Conservation (phyloP, 1,139 yeast genomes). For the Hyphopichia fennica region DNA sequence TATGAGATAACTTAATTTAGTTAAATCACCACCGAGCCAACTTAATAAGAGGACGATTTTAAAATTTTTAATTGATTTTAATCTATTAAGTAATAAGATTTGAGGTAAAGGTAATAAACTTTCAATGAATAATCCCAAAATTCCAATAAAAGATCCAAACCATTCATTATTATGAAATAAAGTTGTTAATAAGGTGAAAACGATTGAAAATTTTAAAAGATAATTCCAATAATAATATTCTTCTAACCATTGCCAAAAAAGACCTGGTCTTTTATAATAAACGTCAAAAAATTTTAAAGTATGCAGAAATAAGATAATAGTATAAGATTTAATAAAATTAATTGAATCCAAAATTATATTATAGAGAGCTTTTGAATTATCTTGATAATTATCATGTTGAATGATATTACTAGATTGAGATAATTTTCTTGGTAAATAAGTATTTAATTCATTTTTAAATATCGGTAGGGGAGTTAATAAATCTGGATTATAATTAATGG, state of each 20-base stretch:
- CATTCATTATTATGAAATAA: slow-evolving; percentile 36
- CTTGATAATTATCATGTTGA: slow-evolving; percentile 13
- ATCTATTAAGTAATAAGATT: slow-evolving; percentile 66
- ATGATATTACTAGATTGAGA: slow-evolving; percentile 11
- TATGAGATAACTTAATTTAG: slow-evolving; percentile 70
- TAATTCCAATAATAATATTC: slow-evolving; percentile 67
- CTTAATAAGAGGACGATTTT: slow-evolving; percentile 70
- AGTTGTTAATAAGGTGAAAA: slow-evolving; percentile 44
- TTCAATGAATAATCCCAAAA: slow-evolving; percentile 73
- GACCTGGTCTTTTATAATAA: slow-evolving; percentile 59
- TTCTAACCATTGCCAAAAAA: slow-evolving; percentile 86
- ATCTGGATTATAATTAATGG: slow-evolving; percentile 41
- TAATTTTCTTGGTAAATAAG: slow-evolving; percentile 19
- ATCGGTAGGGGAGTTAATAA: slow-evolving; percentile 33
- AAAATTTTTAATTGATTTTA: slow-evolving; percentile 75
- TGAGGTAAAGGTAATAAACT: slow-evolving; percentile 88
- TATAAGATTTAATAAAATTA: slow-evolving; percentile 12
- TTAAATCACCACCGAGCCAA: slow-evolving; percentile 87
- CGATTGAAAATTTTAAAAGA: slow-evolving; percentile 45
- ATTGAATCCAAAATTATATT: slow-evolving; percentile 11
- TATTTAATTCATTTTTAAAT: slow-evolving; percentile 28
- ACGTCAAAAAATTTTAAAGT: slow-evolving; percentile 65
- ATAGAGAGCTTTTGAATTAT: slow-evolving; percentile 2
- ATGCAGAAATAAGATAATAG: slow-evolving; percentile 20
- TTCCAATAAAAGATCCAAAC: slow-evolving; percentile 65